Base-by-base conservation (phyloP, 2,329 filamentous ascomycete species). In the Colletotrichum tabaci region DNA sequence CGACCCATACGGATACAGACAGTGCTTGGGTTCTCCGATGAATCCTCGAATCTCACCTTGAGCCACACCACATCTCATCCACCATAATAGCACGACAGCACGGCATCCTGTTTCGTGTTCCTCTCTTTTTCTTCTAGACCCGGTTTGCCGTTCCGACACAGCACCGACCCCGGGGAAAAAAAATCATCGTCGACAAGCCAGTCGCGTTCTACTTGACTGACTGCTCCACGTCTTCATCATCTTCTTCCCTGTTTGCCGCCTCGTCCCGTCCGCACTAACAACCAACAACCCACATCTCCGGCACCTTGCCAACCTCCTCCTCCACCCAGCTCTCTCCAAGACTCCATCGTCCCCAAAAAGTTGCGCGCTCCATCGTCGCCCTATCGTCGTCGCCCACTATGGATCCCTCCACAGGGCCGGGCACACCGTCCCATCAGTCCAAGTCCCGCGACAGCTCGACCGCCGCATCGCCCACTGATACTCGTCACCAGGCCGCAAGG, bases 391-490 rank as follows among this genome's bases (percentile, higher is more conserved):
- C 58, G 57, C 52, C 70, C 75, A 77, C 66, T 76, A 88, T 88
- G 87, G 86, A 87, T 78, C 79, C 84, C 46, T 78, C 81, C 50
- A 74, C 75, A 56, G 76, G 76, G 67, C 79, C 80, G 57, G 77
- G 74, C 72, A 75, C 79, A 72, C 81, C 80, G 70, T 77, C 77
- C 74, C 60, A 82, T 71, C 80, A 81, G 47, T 77, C 77, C 53
- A 79, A 77, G 47, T 77, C 77, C 53, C 80, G 77, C 77, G 80
- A 82, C 67, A 81, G 79, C 73, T 80, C 83, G 56, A 75, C 77
- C 74, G 75, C 80, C 71, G 74, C 85, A 68, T 87, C 88, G 64
- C 86, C 88, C 18, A 86, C 85, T 60, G 87, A 89, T 73, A 85
- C 83, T 73, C 84, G 87, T 69, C 69, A 72, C 21, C 83, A 84